Conservation (phyloP, 2,329 filamentous ascomycete species). For the Apiospora malaysiana region DNA sequence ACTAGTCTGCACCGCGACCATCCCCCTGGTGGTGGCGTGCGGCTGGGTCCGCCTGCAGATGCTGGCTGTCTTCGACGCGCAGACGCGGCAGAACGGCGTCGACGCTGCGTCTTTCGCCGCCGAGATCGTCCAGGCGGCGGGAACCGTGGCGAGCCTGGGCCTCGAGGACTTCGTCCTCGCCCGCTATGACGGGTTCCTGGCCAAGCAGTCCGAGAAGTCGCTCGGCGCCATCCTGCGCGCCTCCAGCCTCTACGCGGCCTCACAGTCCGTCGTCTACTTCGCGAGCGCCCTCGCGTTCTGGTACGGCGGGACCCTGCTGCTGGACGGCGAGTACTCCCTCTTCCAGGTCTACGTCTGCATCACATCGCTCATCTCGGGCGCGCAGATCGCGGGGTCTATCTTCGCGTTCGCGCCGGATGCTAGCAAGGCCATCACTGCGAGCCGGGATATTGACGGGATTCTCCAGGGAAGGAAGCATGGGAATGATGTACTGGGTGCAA, state of each 20-base stretch:
- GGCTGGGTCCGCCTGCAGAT: slow-evolving; percentile 58
- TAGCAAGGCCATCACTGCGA: slow-evolving; percentile 55
- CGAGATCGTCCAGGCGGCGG: slow-evolving; percentile 14
- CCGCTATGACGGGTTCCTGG: slow-evolving; percentile 66
- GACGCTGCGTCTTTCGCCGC: slow-evolving; percentile 23
- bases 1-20: slow-evolving; percentile 63
- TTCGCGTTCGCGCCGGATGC: slow-evolving; percentile 55
- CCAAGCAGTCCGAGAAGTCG: slow-evolving; percentile 62
- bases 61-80: slow-evolving; percentile 48
- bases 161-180: slow-evolving; percentile 69
- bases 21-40: slow-evolving; percentile 52
- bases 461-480: slow-evolving; percentile 50
- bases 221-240: slow-evolving; percentile 72
- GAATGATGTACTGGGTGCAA: slow-evolving; percentile 44
- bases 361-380: slow-evolving; percentile 54
- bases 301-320: slow-evolving; percentile 45
- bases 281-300: slow-evolving; percentile 44
- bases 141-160: slow-evolving; percentile 72
- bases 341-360: slow-evolving; percentile 57
- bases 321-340: slow-evolving; percentile 44
- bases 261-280: slow-evolving; percentile 39
- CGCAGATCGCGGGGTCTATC: slow-evolving; percentile 47
- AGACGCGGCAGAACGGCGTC: slow-evolving; percentile 4
- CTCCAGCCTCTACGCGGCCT: slow-evolving; percentile 79
- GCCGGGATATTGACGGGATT: slow-evolving; percentile 52